These are phyloP conservation scores for Venturia oleaginea DNA, from an alignment of 2,329 filamentous ascomycete species.

Conservation along the genomic window DNA sequence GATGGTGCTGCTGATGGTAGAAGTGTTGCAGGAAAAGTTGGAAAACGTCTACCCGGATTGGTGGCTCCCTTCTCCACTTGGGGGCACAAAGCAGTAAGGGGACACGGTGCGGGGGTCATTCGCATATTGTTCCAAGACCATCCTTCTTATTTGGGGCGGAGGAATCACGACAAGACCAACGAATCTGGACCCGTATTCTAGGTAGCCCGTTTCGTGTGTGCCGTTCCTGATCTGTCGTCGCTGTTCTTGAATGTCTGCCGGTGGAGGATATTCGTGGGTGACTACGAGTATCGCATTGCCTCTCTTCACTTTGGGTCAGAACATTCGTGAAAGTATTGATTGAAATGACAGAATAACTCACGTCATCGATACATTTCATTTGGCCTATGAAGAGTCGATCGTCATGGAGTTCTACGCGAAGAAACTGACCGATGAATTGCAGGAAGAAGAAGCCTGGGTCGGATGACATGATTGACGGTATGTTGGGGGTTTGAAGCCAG, in stretches of 20 bases:
- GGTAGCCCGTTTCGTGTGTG: constrained; percentile 22
- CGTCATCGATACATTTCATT: constrained; percentile 91
- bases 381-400: constrained; percentile 79
- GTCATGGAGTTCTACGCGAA: constrained; percentile 74
- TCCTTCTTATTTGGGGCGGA: constrained; percentile 73
- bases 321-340: constrained; percentile 17
- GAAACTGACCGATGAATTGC: constrained; percentile 65
- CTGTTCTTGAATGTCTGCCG: constrained; percentile 28
- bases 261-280: constrained; percentile 82
- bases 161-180: constrained; percentile 86
- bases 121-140: constrained; percentile 64
- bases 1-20: not conserved
- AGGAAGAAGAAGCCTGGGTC: constrained; percentile 46
- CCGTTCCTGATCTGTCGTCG: constrained; percentile 21
- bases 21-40: not conserved
- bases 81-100: no score
- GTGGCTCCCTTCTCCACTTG: no score
- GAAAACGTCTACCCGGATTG: no score
- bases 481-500: not conserved
- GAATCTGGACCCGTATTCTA: constrained; percentile 76
- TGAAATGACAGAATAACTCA: constrained; percentile 36
- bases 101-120: not conserved
- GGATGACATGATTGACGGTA: not conserved
- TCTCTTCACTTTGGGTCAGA: constrained; percentile 47
- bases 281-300: constrained; percentile 78